Evolutionary conservation across 1,284 basidiomycete species (phyloP).

Genomic region (Cystobasidiaceae sp.): DNA sequence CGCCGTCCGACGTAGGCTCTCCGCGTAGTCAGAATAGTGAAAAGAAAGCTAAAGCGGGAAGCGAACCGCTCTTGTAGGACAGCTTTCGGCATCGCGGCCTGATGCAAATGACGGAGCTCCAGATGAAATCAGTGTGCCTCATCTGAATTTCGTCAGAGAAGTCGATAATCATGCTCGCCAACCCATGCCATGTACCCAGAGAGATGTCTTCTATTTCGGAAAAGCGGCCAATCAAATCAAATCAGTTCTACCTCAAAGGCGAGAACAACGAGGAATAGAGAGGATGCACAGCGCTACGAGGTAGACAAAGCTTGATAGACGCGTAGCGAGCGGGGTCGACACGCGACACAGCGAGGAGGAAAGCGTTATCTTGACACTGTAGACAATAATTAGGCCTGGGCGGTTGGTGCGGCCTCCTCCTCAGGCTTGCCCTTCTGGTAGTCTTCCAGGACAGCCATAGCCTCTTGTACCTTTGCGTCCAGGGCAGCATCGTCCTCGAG

Average conservation of each 20-base stretch:
- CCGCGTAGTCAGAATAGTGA: too few relatives aligned
- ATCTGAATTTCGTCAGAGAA: too few relatives aligned
- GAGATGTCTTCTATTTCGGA: constrained; percentile 14
- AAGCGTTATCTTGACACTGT: background rate
- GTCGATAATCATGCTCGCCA: too few relatives aligned
- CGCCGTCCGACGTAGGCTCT: too few relatives aligned
- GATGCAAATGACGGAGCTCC: too few relatives aligned
- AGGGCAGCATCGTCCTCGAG: constrained; percentile 74
- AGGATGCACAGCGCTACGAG: constrained; percentile 2
- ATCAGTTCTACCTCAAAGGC: too few relatives aligned
- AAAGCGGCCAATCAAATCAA: constrained; percentile 2
- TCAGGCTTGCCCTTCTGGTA: constrained; percentile 55
- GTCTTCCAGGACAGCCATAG: constrained; percentile 70
- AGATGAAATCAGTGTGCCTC: too few relatives aligned
- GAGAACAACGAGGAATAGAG: background rate
- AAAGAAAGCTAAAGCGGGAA: too few relatives aligned
- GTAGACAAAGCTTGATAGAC: background rate
- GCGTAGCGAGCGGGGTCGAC: background rate
- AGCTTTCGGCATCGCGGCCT: too few relatives aligned
- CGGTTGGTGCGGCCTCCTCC: background rate
- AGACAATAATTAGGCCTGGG: constrained; percentile 1
- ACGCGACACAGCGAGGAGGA: background rate
- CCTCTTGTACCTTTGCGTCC: constrained; percentile 81
- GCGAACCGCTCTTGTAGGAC: too few relatives aligned
- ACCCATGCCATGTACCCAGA: background rate